Base-by-base conservation (phyloP, 2,329 filamentous ascomycete genomes). In the Hypoxylon sp. region DNA sequence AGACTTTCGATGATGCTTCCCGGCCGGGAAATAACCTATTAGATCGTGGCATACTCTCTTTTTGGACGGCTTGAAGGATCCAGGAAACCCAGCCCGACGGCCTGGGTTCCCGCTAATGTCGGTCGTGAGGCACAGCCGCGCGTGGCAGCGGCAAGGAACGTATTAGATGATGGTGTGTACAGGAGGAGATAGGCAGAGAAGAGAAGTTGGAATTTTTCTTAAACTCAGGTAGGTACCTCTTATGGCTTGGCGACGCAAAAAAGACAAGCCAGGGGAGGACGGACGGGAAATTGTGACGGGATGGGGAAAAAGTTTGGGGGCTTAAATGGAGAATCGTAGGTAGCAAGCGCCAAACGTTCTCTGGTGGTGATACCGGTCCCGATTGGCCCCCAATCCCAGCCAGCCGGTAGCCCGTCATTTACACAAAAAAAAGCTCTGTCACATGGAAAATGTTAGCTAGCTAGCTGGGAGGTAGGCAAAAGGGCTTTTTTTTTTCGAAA, bases 291-390 rank as follows among this genome's bases (percentile, higher is more conserved):
- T 39, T 7, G 28, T 17, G 32, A 39, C 34, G 34, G 24, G 44
- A 53, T n/a, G n/a, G n/a, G n/a, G n/a, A n/a, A n/a, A n/a, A 53
- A 48, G 26, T 20, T 59, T 65, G 61, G 65, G 62, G 65, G 65
- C 44, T 41, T n/a, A 17, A 44, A 30, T 26, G 43, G 32, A 43
- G n/a, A n/a, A 53, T 52, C 10, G 37, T 30, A 52, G 41, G n/a
- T n/a, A n/a, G n/a, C 48, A 48, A 50, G 57, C 61, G 54, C 64
- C 22, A 51, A 34, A n/a, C n/a, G n/a, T n/a, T n/a, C 22, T 47
- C 20, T 44, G 32, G 41, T 43, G 32, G 53, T 50, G 50, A 61
- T 59, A 28, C 34, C 44, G 41, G 49, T 32, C 39, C 55, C 58
- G 55, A 65, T 62, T 62, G 58, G 62, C 55, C 55, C 57, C 57